A percentile compares a stretch with the other conserved stretches of the same genome.
These are phyloP conservation scores for Brassica juncea DNA, from an alignment of 345 rosid genomes.

Conservation along the genomic window DNA sequence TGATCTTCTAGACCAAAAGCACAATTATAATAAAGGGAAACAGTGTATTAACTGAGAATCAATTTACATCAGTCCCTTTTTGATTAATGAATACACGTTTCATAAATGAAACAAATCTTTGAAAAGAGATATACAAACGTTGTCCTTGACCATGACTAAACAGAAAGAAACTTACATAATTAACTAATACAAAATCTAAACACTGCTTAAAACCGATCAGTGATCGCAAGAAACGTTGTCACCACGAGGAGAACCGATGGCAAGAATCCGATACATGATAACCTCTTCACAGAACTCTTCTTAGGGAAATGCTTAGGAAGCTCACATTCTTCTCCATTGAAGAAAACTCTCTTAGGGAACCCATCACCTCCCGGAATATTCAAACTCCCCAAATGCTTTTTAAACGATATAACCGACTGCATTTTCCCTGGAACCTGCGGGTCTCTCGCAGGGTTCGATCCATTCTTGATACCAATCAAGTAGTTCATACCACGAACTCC, in stretches of 20 bases:
- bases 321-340: constrained; percentile 93
- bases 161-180: constrained; percentile 15
- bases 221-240: constrained; percentile 29
- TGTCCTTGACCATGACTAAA: constrained; percentile 21
- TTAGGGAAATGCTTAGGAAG: constrained; percentile 60
- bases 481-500: constrained; percentile 69
- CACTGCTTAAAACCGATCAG: constrained; percentile 29
- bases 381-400: constrained; percentile 49
- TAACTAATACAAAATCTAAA: constrained; percentile 40
- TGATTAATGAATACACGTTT: constrained; percentile 18
- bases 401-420: constrained; percentile 82
- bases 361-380: constrained; percentile 65
- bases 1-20: not conserved
- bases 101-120: constrained; percentile 22
- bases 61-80: constrained; percentile 9
- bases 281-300: constrained; percentile 40
- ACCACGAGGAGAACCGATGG: constrained; percentile 30
- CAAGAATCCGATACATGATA: constrained; percentile 25
- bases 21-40: not conserved
- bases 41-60: not conserved
- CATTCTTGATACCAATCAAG: constrained; percentile 63
- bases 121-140: not conserved
- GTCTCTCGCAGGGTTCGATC: constrained; percentile 44
- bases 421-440: constrained; percentile 83
- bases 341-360: constrained; percentile 67